A percentile compares a stretch with the other conserved stretches of the same genome.
Evolutionary conservation across 768 basidiomycete species (phyloP).

Genomic region (Sarcomyxa edulis): DNA sequence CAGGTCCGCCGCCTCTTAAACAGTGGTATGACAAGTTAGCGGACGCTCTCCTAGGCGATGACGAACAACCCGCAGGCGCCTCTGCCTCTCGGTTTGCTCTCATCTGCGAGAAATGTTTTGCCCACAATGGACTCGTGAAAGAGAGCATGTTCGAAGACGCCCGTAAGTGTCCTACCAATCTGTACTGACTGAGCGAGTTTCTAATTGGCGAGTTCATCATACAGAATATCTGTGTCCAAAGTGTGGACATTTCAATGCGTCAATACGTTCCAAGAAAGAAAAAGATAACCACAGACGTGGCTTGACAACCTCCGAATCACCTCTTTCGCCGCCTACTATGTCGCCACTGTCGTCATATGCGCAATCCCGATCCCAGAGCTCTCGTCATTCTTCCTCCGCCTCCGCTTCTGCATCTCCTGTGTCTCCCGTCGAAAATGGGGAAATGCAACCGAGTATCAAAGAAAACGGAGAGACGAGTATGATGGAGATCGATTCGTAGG

Average conservation of each 20-base stretch:
- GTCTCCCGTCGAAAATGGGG: too few relatives aligned
- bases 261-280: conserved; percentile 28
- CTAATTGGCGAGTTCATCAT: conserved; percentile 1
- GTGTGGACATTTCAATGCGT: conserved; percentile 78
- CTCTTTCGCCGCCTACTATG: not conserved
- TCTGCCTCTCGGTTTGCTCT: conserved; percentile 67
- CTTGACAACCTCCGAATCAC: not conserved
- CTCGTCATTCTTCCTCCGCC: too few relatives aligned
- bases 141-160: conserved; percentile 78
- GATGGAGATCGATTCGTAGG: too few relatives aligned
- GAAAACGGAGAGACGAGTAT: too few relatives aligned
- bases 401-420: too few relatives aligned
- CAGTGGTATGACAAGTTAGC: conserved; percentile 87
- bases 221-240: conserved; percentile 84
- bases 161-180: conserved; percentile 46
- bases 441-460: too few relatives aligned
- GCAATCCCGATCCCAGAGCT: too few relatives aligned
- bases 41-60: conserved; percentile 81
- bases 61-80: conserved; percentile 41
- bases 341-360: not conserved
- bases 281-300: too few relatives aligned
- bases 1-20: conserved; percentile 49
- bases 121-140: conserved; percentile 85
- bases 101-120: conserved; percentile 83
- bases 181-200: not conserved